Evolutionary conservation across 2,329 filamentous ascomycete genomes (phyloP), one percentile per base, ranked within the genome.

Genomic region (Aspergillus alliaceus): DNA sequence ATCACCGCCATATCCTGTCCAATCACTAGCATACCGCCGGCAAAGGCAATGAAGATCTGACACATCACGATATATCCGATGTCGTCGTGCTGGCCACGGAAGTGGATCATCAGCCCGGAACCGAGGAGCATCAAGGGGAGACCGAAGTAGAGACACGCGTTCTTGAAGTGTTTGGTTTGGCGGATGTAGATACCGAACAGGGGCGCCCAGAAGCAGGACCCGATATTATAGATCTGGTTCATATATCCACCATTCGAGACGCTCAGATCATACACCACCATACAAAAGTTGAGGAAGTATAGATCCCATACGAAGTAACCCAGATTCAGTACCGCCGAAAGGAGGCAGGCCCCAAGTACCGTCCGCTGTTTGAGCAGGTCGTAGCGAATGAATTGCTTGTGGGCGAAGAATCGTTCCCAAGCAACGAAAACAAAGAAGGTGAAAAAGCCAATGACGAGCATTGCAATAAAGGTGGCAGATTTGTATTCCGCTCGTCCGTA

Each of bases 1-100:
- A 86, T 82, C 32, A 86, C 79, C 5, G 84, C 82, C 60, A 87
- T 80, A 60, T 87, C 80, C 61, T 83, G 75, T 53, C 78, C 77
- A 59, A 84, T 78, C 20, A 85, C 78, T 11, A 84, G 74, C 20
- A 80, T 81, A 53, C 79, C 79, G 5, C 82, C 82, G 9, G 77
- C 77, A 58, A 83, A 75, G 14, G 82, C 82, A 54, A 84, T 80
- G 59, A 84, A 77, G 48, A 84, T 78, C 63, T 84, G 82, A 59
- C 79, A 81, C 77, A 83, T 80, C 54, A 84, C 70, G 12, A 84
- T 68, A 67, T 79, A 83, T 20, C 78, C 73, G 20, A 84, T 77
- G 24, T 75, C 70, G 6, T 77, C 72, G 27, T 79, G 72, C 4
- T 79, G 75, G 34, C 78, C 75, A 6, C 82, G 80, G 73, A 84